phyloP scores from a whole-genome alignment of 306 rosid genomes.

The Rosa persica region DNA sequence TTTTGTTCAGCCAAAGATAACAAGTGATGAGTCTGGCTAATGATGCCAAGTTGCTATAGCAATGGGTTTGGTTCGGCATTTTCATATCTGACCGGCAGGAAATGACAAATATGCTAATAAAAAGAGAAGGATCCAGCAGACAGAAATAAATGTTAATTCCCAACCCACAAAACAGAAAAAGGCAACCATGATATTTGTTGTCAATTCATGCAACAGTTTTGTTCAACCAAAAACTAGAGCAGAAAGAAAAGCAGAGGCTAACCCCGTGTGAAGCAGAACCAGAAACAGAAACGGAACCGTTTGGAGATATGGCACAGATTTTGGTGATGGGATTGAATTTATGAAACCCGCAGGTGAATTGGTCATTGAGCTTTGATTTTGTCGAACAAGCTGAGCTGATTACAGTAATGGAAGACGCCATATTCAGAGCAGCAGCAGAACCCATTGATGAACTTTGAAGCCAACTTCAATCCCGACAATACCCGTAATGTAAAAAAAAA shows the following conservation, averaged over 20 bases:
- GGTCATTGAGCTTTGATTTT: conserved; percentile 13
- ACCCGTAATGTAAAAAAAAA: neutral
- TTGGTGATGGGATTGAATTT: conserved; percentile 30
- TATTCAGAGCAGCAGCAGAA: conserved; percentile 43
- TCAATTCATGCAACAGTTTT: neutral
- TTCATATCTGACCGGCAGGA: neutral
- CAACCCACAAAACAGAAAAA: neutral
- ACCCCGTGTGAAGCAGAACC: conserved; percentile 48
- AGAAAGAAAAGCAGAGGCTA: conserved; percentile 18
- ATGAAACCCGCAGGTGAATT: conserved; percentile 21
- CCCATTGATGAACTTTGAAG: conserved; percentile 31
- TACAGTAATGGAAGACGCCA: conserved; percentile 39
- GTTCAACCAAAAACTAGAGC: neutral
- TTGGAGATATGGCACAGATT: conserved; percentile 40
- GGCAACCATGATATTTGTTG: neutral
- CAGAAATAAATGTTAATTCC: neutral
- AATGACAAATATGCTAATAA: neutral
- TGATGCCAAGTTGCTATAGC: neutral
- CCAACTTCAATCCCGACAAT: neutral
- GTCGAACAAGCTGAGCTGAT: conserved; percentile 26
- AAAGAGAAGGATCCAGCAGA: neutral
- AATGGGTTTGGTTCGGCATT: neutral
- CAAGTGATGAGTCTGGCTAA: neutral
- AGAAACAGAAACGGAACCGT: conserved; percentile 48
- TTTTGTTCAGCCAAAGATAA: neutral